Conservation (phyloP, 139 green algal species). For the Coccomyxa sp. region DNA sequence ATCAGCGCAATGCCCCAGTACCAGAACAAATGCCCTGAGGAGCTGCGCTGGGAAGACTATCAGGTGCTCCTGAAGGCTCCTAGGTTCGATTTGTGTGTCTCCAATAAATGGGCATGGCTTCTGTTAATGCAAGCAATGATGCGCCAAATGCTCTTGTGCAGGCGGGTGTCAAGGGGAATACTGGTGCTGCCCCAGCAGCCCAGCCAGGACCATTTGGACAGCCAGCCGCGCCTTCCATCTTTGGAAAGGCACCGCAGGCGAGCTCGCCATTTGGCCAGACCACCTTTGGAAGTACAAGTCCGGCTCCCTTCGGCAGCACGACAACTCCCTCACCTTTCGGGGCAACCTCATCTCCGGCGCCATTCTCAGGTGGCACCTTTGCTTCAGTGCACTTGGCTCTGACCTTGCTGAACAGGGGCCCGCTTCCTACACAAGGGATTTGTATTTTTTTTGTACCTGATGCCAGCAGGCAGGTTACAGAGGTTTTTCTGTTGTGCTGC, state of each 20-base stretch:
- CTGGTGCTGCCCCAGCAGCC: neutral
- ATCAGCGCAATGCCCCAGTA: constrained; percentile 84
- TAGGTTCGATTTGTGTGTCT: constrained; percentile 27
- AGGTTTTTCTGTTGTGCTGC: too few relatives aligned
- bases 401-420: too few relatives aligned
- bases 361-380: too few relatives aligned
- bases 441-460: too few relatives aligned
- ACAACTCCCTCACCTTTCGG: neutral
- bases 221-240: neutral
- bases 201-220: constrained; percentile 6
- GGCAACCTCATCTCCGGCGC: neutral
- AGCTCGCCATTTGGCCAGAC: constrained; percentile 6
- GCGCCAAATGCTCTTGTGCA: neutral
- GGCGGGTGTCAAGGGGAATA: constrained; percentile 13
- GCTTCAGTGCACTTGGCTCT: too few relatives aligned
- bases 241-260: neutral
- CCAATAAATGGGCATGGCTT: too few relatives aligned
- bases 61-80: constrained; percentile 26
- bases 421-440: too few relatives aligned
- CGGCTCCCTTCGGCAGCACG: neutral
- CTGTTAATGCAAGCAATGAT: too few relatives aligned
- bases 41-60: constrained; percentile 92
- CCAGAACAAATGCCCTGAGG: constrained; percentile 70
- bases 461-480: too few relatives aligned
- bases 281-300: constrained; percentile 27